Conservation (phyloP, 345 rosid genomes). For the Luvunga scandens region DNA sequence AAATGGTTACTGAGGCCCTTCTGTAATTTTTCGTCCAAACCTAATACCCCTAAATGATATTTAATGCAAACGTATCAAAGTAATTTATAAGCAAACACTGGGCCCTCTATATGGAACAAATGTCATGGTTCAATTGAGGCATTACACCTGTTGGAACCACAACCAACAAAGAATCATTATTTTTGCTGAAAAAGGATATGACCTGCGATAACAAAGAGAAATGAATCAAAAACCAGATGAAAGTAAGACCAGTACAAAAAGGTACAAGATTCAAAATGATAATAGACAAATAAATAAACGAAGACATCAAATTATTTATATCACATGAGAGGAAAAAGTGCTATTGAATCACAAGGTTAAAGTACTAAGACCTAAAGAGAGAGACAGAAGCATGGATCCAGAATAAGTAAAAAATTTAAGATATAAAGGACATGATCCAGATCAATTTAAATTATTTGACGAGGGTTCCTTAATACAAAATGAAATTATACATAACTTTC, state of each 20-base stretch:
- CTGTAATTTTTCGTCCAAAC: background rate
- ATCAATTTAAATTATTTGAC: background rate
- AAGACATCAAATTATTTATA: no score
- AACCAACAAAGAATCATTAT: background rate
- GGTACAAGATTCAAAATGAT: background rate
- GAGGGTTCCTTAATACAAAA: background rate
- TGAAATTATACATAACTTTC: background rate
- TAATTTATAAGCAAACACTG: no score
- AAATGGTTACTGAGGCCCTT: no score
- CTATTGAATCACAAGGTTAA: background rate
- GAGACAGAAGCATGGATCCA: background rate
- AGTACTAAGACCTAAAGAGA: background rate
- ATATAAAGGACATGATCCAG: no score
- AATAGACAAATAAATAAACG: background rate
- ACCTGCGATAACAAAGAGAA: slow-evolving; percentile 53
- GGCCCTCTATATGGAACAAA: background rate
- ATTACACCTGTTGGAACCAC: background rate
- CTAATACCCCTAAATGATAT: background rate
- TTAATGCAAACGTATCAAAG: background rate
- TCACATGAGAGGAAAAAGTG: background rate
- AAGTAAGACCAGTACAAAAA: background rate
- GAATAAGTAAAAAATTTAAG: background rate
- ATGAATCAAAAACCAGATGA: background rate
- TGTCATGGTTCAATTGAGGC: background rate
- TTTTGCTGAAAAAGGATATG: slow-evolving; percentile 67